Base-by-base conservation (phyloP, 2,329 filamentous ascomycete species). In the Pseudogymnoascus sp. region DNA sequence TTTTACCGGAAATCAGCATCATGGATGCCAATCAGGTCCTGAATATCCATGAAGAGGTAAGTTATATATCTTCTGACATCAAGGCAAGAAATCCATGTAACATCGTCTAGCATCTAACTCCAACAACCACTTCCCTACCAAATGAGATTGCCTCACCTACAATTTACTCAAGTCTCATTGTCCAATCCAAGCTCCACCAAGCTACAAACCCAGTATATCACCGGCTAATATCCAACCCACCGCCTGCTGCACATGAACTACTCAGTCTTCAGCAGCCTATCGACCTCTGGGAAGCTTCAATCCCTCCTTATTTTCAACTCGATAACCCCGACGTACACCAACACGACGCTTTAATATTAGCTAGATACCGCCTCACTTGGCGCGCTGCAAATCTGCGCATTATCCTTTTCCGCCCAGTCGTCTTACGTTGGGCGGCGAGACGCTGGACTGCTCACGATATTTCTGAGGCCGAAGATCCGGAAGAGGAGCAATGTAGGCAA, bases 171-270 rank as follows among this genome's bases (percentile, higher is more conserved):
- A 74, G 75, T 46, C 68, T 79, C 53, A 76, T 75, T 53, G 75
- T 74, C 2, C 77, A 79, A 66, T 71, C 77, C 7, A 70, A 70
- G 31, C 77, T 79, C 61, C 77, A 79, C 65, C 69, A 77, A 6
- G 71, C 75, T 26, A 78, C 77, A n/a, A 78, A 78, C 38, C 72
- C 71, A 62, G 74, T 79, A 40, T 78, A 79, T 63, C 75, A 78
- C 62, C 76, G 76, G 14, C 71, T 79, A 31, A 77, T 79, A 16
- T 78, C 77, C 3, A 76, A 69, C 40, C 76, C 77, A 11, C 73
- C 71, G 38, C 73, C 76, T 16, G 75, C 76, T 1, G 71, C 77
- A 10, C 73, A 77, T 65, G 76, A 79, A 64, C 74, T 77, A 0
- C 63, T 77, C 16, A 70, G 68, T 56, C 72, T 78, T 4, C 73